Evolutionary conservation across 208 protist genomes (phyloP).

Genomic region (Crithidia sp.): DNA sequence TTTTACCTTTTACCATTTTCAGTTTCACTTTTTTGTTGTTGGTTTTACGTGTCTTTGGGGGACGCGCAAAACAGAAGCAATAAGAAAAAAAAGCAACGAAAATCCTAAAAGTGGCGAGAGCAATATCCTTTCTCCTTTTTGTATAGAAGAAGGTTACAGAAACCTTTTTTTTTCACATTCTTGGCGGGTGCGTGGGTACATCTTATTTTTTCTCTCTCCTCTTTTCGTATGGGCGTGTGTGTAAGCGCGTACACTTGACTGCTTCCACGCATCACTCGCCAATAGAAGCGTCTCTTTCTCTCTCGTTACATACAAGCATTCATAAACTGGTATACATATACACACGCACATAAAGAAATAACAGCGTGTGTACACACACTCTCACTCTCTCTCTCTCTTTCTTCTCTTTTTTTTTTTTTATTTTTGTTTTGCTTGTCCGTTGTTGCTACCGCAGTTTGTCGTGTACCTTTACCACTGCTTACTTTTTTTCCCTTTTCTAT

Average conservation of each 20-base stretch:
- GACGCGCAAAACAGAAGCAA: constrained; percentile 17
- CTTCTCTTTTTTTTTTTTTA: background rate
- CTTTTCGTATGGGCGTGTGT: background rate
- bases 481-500: constrained; percentile 10
- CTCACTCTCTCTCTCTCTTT: background rate
- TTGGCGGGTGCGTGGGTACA: background rate
- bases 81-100: background rate
- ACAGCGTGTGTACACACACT: background rate
- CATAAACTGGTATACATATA: background rate
- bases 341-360: background rate
- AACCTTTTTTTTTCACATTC: background rate
- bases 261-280: no score
- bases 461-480: background rate
- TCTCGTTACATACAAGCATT: no score
- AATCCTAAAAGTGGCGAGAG: background rate
- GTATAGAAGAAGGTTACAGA: background rate
- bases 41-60: constrained; percentile 19
- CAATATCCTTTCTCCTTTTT: background rate
- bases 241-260: no score
- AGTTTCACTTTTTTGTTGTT: background rate
- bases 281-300: no score
- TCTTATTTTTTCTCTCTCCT: background rate
- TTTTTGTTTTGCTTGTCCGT: no score
- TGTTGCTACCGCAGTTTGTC: no score
- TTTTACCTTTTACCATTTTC: background rate